Base-by-base conservation (phyloP, 495 filamentous ascomycete species). In the Tuber melanosporum region DNA sequence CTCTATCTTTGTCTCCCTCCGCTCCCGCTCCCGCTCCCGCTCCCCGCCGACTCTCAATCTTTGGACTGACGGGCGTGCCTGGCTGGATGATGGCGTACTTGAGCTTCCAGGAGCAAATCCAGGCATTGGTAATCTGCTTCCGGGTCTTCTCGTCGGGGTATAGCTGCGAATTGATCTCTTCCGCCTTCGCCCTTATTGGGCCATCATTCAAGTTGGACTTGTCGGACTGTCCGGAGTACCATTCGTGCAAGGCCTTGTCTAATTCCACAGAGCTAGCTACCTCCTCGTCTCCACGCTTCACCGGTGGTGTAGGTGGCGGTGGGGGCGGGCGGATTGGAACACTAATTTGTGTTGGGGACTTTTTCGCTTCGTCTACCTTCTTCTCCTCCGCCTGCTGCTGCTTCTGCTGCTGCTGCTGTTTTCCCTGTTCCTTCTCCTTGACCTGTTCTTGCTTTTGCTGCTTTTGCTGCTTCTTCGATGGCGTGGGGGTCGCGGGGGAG, bases 61-160 rank as follows among this genome's bases (percentile, higher is more conserved):
- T 73, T 4, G 77, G 71, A 20, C 73, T 74, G 71, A 47, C 74
- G 32, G 57, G 57, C 14, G 46, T 20, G 32, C 47, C 71, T n/a
- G 43, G 46, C 9, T 71, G 78, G 20, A 66, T 66, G 32, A 80
- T 71, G 22, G 73, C 45, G 57, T 80, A 77, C 44, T 74, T 79
- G 39, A 42, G 49, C 49, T 79, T 80, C 78, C 78, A 80, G 52
- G 78, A 71, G 71, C 79, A 77, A 8, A 80, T 26, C 78, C 78
- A 80, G 17, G 77, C 78, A 69, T 80, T 72, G 42, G 78, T 80
- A 36, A 66, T 79, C 66, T 77, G 73, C 69, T 73, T 74, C 73
- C 78, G 71, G 26, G 57, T 32, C 41, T 46, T 79, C 17, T 80
- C 78, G 36, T 80, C 78, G 12, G 78, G 43, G 62, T 80, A 76